Evolutionary conservation across 345 rosid genomes (phyloP), one percentile per base, ranked within the genome.

Genomic region (Xanthoceras sorbifolium): DNA sequence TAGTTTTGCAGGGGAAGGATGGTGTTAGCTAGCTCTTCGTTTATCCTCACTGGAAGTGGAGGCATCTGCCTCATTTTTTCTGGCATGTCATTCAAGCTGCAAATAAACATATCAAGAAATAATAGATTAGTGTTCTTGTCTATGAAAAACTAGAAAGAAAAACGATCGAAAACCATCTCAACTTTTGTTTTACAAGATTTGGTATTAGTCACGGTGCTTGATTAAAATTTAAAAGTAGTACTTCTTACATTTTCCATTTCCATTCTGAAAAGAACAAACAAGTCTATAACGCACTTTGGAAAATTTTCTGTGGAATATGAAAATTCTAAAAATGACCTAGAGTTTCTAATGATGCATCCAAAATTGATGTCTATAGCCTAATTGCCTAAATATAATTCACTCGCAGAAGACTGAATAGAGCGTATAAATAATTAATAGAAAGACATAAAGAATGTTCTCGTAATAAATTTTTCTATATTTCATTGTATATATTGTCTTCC

Each of bases 1-100:
- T 71, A 81, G 71, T 77, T 62, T 55, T 85, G 38, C 12, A 57
- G 71, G 61, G 83, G 79, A 65, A 88, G 84, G 72, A 92, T 81
- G 62, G 84, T 64, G 71, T 78, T 69, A 36, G 83, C 87, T 20
- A 92, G 90, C 48, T 84, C 89, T 3, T 88, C 90, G 3, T 85
- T 87, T 80, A 94, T 32, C 78, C 54, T 84, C 63, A 82, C 91
- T 0, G 92, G 90, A 31, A 92, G 87, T 0, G 84, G 74, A 18
- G 94, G 97, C 98, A 92, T 92, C 87, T 82, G 90, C 85, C 85
- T 86, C 97, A 88, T 92, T 74, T 75, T 62, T 54, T 91, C 94
- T 0, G 89, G 88, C 69, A 67, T 79, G 40, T 88, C 88, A 66
- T 84, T 77, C 84, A 89, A 71, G 69, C 97, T 94, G 92, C 78